Evolutionary conservation across 768 basidiomycete genomes (phyloP).

Genomic region (Mycena chlorophos): DNA sequence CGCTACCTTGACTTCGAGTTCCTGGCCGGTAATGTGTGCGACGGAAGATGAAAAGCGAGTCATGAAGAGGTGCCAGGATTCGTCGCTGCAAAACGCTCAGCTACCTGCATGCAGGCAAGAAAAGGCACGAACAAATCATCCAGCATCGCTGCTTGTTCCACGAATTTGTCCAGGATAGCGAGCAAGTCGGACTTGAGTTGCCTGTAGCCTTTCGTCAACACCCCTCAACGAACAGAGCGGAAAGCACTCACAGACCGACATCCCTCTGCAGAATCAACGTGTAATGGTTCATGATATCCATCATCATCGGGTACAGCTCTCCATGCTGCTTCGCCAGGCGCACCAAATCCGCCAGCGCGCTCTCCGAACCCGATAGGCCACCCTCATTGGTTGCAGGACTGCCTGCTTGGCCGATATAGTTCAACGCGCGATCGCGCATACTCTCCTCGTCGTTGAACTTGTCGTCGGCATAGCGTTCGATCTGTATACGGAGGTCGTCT

Average conservation of each 20-base stretch:
- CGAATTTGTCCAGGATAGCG: slow-evolving; percentile 60
- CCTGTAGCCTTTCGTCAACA: slow-evolving; percentile 34
- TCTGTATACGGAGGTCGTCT: slow-evolving; percentile 68
- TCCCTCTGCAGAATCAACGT: slow-evolving; percentile 56
- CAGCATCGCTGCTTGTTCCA: slow-evolving; percentile 56
- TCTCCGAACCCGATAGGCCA: slow-evolving; percentile 49
- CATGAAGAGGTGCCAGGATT: slow-evolving; percentile 62
- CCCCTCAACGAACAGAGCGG: neutral
- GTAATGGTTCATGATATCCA: slow-evolving; percentile 61
- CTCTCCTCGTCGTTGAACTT: slow-evolving; percentile 90
- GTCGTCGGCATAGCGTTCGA: slow-evolving; percentile 83
- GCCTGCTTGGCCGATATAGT: slow-evolving; percentile 26
- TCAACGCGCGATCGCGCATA: slow-evolving; percentile 62
- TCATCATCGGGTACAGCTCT: slow-evolving; percentile 59
- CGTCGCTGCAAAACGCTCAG: slow-evolving; percentile 46
- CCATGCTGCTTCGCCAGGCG: slow-evolving; percentile 58
- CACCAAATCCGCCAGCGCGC: slow-evolving; percentile 60
- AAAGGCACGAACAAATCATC: slow-evolving; percentile 54
- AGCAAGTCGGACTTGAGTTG: slow-evolving; percentile 59
- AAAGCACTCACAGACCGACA: slow-evolving; percentile 53
- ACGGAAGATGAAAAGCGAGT: slow-evolving; percentile 60
- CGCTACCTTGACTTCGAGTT: slow-evolving; percentile 49
- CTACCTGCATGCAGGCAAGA: neutral
- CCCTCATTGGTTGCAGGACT: slow-evolving; percentile 30
- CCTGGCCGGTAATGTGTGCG: slow-evolving; percentile 63